phyloP scores from a whole-genome alignment of 2,329 filamentous ascomycete species.

The Fusarium nematophilum region DNA sequence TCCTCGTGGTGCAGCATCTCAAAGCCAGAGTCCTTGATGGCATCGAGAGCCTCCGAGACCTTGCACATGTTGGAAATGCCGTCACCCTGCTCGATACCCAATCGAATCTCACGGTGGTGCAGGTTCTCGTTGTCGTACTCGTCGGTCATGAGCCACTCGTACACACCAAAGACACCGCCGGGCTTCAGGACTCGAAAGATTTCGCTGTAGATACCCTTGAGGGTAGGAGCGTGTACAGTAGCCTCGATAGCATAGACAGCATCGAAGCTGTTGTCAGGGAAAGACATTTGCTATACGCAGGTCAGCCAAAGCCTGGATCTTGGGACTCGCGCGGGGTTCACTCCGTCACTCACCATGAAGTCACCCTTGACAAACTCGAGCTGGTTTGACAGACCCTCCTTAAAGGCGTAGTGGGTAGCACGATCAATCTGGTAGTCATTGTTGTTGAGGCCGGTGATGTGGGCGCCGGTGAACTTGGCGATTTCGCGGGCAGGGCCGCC shows the following conservation, averaged over 20 bases:
- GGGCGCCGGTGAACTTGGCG: conserved; percentile 91
- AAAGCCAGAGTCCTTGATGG: conserved; percentile 90
- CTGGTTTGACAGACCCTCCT: conserved; percentile 84
- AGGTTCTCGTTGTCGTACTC: conserved; percentile 90
- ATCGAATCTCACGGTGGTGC: conserved; percentile 87
- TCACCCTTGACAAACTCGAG: conserved; percentile 92
- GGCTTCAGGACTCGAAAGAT: conserved; percentile 97
- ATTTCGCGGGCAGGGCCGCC: conserved; percentile 96
- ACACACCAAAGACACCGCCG: conserved; percentile 94
- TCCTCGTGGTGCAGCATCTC: conserved; percentile 87
- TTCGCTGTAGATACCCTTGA: conserved; percentile 92
- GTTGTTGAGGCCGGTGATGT: conserved; percentile 95
- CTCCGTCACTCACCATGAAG: conserved; percentile 76
- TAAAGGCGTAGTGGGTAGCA: conserved; percentile 84
- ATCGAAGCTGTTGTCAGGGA: conserved; percentile 91
- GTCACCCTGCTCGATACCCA: conserved; percentile 94
- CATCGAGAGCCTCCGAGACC: conserved; percentile 81
- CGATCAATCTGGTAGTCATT: conserved; percentile 99
- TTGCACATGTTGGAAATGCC: conserved; percentile 98
- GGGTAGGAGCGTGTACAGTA: conserved; percentile 90
- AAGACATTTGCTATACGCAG: conserved; percentile 81
- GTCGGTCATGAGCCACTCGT: conserved; percentile 99
- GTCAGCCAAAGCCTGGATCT: conserved; percentile 17
- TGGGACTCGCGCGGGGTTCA: neutral
- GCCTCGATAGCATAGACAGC: conserved; percentile 98